A percentile compares a stretch with the other conserved stretches of the same genome.
Conservation (phyloP, 441 rosid genomes). For the Croton laevigatus region DNA sequence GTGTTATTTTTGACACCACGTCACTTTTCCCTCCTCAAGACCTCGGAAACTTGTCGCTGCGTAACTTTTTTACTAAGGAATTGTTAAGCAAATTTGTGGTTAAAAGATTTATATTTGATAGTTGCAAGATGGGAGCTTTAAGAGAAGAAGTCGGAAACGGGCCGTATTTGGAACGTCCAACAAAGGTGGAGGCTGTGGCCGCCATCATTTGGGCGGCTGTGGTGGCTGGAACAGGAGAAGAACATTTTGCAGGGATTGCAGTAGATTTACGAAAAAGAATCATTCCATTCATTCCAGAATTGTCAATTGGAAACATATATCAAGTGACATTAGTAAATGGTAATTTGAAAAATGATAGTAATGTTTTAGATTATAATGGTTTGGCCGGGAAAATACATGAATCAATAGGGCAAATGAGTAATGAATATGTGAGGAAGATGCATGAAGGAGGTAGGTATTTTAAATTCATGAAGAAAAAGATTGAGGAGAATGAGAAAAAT, state of each 20-base stretch:
- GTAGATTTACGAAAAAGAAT: conserved; percentile 23
- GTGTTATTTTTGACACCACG: conserved; percentile 12
- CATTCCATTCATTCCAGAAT: conserved; percentile 20
- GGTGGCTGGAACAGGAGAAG: not conserved
- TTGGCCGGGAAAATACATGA: conserved; percentile 20
- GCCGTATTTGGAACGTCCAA: conserved; percentile 13
- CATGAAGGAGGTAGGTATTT: conserved; percentile 8
- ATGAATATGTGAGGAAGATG: conserved; percentile 14
- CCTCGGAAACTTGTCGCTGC: not conserved
- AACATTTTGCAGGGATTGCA: not conserved
- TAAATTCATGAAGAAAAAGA: not conserved
- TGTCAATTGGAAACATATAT: conserved; percentile 20
- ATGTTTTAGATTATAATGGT: not conserved
- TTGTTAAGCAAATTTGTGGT: not conserved
- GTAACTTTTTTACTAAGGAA: not conserved
- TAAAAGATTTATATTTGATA: conserved; percentile 33
- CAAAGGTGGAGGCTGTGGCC: conserved; percentile 34
- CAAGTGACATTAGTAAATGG: conserved; percentile 1
- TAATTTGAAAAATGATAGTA: conserved; percentile 8
- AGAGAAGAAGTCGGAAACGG: conserved; percentile 11
- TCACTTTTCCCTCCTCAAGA: conserved; percentile 26
- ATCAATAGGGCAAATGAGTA: conserved; percentile 5
- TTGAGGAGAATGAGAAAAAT: not conserved
- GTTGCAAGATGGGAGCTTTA: conserved; percentile 18
- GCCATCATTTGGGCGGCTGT: conserved; percentile 30